Evolutionary conservation across 768 basidiomycete species (phyloP).

Genomic region (Mycena filopes): DNA sequence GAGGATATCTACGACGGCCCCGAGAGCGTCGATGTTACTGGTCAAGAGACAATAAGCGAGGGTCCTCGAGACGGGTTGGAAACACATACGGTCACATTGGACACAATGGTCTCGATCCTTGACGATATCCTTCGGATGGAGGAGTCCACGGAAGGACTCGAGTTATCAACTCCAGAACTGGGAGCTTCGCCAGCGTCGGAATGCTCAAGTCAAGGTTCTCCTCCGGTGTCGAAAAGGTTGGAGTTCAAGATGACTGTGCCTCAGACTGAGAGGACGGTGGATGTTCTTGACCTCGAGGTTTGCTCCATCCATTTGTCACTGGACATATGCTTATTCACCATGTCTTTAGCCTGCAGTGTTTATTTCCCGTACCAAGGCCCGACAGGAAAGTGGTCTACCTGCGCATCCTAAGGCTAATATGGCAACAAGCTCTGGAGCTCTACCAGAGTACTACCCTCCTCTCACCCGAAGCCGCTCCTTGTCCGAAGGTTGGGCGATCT

Average conservation of each 20-base stretch:
- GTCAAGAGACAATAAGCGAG: not conserved
- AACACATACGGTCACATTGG: not conserved
- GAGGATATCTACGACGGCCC: not conserved
- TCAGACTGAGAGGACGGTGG: not conserved
- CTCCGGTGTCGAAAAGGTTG: not conserved
- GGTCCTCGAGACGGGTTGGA: not conserved
- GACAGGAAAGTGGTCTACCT: too few species aligned
- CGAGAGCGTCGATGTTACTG: not conserved
- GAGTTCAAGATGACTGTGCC: not conserved
- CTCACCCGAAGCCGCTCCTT: slow-evolving; percentile 20
- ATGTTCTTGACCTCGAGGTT: not conserved
- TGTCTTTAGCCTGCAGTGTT: slow-evolving; percentile 1
- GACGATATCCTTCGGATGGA: slow-evolving; percentile 1
- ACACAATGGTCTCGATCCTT: not conserved
- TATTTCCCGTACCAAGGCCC: not conserved
- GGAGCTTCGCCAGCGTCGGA: not conserved
- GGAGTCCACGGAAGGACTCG: not conserved
- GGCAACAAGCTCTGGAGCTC: not conserved
- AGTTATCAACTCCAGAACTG: not conserved
- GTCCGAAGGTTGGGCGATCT: slow-evolving; percentile 22
- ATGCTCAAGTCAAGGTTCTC: not conserved
- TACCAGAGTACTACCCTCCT: not conserved
- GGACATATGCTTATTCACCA: not conserved
- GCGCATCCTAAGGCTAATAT: not conserved
- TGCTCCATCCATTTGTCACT: not conserved